phyloP scores from a whole-genome alignment of 2,329 filamentous ascomycete species.

The Pseudogymnoascus sp. region DNA sequence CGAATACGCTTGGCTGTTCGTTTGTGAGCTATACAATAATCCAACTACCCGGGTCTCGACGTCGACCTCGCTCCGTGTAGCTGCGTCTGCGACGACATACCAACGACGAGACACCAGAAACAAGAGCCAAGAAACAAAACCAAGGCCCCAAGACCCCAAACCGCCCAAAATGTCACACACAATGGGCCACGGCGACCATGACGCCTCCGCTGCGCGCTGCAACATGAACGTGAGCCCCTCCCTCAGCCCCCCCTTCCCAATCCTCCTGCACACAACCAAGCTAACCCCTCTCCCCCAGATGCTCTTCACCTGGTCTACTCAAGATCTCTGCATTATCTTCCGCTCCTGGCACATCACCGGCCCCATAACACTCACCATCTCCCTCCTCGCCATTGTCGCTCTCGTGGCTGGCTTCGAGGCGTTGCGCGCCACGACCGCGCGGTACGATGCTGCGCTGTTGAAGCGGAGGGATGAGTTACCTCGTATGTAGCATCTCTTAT shows the following conservation, averaged over 20 bases:
- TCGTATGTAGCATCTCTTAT: conserved; percentile 21
- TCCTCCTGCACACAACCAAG: neutral
- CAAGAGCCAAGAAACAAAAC: neutral
- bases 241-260: neutral
- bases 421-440: conserved; percentile 65
- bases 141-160: neutral
- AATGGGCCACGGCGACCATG: conserved; percentile 50
- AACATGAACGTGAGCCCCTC: conserved; percentile 72
- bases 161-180: neutral
- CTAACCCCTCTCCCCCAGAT: conserved; percentile 50
- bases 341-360: conserved; percentile 78
- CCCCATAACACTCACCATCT: conserved; percentile 66
- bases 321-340: conserved; percentile 94
- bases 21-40: neutral
- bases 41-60: neutral
- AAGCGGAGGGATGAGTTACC: conserved; percentile 21
- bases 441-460: conserved; percentile 55
- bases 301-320: conserved; percentile 95
- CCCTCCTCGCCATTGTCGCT: conserved; percentile 72
- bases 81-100: neutral
- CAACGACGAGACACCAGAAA: neutral
- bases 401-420: conserved; percentile 91
- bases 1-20: neutral
- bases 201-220: conserved; percentile 61
- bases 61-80: neutral